phyloP scores from a whole-genome alignment of 2,329 filamentous ascomycete genomes.

The Aspergillus chevalieri region DNA sequence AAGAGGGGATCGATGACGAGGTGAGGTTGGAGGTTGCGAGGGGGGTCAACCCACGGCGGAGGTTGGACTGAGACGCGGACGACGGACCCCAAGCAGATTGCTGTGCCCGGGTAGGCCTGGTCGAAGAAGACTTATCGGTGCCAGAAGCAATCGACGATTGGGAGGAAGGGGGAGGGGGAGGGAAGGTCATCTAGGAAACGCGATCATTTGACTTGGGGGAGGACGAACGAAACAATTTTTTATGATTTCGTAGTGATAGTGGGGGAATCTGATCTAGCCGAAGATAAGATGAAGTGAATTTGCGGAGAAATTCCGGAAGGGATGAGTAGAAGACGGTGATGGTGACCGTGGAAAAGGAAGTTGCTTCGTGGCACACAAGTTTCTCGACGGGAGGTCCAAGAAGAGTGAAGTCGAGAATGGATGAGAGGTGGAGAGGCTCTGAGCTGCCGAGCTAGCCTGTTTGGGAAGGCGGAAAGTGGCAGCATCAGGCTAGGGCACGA shows the following conservation, averaged over 20 bases:
- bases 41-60: slow-evolving; percentile 53
- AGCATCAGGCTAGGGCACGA: neutral
- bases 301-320: slow-evolving; percentile 10
- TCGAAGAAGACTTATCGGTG: slow-evolving; percentile 43
- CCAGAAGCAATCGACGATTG: slow-evolving; percentile 48
- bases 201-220: slow-evolving; percentile 45
- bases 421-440: slow-evolving; percentile 14
- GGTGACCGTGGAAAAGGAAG: slow-evolving; percentile 13
- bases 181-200: slow-evolving; percentile 53
- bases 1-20: slow-evolving; percentile 34
- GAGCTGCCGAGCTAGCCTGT: neutral
- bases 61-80: slow-evolving; percentile 48
- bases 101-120: slow-evolving; percentile 41
- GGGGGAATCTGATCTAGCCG: neutral
- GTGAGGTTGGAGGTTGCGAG: slow-evolving; percentile 50
- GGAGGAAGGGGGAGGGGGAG: slow-evolving; percentile 47
- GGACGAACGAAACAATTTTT: slow-evolving; percentile 28
- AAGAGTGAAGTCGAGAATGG: slow-evolving; percentile 21
- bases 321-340: slow-evolving; percentile 11
- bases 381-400: slow-evolving; percentile 5
- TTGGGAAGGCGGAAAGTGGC: neutral
- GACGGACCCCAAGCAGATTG: slow-evolving; percentile 53
- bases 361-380: slow-evolving; percentile 21
- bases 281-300: neutral
- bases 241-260: slow-evolving; percentile 11